Percentiles rank a stretch among this genome's conserved stretches.
phyloP scores from a whole-genome alignment of 1,284 basidiomycete genomes.

The Cutaneotrichosporon dermatis region DNA sequence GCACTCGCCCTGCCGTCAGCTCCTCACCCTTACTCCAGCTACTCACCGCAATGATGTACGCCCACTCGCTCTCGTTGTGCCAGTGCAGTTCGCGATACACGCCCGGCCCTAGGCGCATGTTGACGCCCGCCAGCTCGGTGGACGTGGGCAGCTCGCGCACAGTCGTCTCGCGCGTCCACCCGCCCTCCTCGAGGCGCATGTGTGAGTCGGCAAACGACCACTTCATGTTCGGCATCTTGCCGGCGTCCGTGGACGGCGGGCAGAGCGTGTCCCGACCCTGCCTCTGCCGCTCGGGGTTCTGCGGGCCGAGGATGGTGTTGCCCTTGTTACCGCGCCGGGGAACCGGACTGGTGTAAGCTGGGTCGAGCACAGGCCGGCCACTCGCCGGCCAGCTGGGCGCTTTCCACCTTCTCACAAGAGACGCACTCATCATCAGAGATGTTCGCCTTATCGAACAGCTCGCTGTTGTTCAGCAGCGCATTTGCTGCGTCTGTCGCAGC shows the following conservation, averaged over 20 bases:
- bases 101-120: conserved; percentile 65
- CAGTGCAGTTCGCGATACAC: conserved; percentile 64
- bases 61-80: conserved; percentile 62
- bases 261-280: conserved; percentile 60
- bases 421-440: neutral
- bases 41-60: conserved; percentile 32
- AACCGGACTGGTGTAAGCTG: conserved; percentile 19
- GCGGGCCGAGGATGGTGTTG: conserved; percentile 57
- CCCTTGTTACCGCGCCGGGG: conserved; percentile 54
- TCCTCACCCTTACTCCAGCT: neutral
- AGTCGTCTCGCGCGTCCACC: conserved; percentile 57
- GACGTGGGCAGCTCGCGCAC: conserved; percentile 61
- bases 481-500: neutral
- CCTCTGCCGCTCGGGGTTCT: conserved; percentile 54
- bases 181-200: conserved; percentile 64
- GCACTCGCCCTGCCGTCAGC: conserved; percentile 54
- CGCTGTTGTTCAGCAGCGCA: neutral
- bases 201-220: conserved; percentile 68
- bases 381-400: too few relatives aligned
- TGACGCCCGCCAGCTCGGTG: conserved; percentile 60
- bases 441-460: neutral
- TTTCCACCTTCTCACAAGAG: too few relatives aligned
- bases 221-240: conserved; percentile 61
- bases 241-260: conserved; percentile 63
- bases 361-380: too few relatives aligned